These are phyloP conservation scores for Rutstroemia sydowiana DNA, from an alignment of 2,329 filamentous ascomycete species.

Conservation along the genomic window DNA sequence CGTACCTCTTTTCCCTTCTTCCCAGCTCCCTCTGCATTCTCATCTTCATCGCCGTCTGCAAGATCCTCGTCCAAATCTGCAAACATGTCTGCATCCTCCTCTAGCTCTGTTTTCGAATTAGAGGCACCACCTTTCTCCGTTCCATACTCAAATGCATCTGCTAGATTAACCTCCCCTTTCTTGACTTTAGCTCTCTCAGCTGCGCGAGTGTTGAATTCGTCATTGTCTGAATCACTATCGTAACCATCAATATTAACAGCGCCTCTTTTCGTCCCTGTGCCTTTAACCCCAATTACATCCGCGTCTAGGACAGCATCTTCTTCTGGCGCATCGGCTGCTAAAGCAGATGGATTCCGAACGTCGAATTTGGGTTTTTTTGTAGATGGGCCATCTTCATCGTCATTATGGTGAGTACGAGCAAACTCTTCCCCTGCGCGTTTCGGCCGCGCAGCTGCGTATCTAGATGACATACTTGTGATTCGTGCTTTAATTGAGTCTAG, in stretches of 20 bases:
- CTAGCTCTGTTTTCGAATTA: conserved; percentile 37
- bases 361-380: conserved; percentile 87
- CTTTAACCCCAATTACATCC: conserved; percentile 77
- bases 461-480: conserved; percentile 42
- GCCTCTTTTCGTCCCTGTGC: conserved; percentile 73
- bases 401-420: conserved; percentile 63
- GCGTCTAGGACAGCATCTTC: conserved; percentile 76
- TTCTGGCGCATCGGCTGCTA: conserved; percentile 73
- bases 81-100: conserved; percentile 80
- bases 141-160: conserved; percentile 48
- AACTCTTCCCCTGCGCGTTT: conserved; percentile 80
- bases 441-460: conserved; percentile 62
- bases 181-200: conserved; percentile 45
- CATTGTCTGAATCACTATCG: conserved; percentile 87
- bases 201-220: conserved; percentile 74
- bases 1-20: conserved; percentile 58
- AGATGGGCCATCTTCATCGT: conserved; percentile 39
- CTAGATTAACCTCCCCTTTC: conserved; percentile 41
- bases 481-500: background rate
- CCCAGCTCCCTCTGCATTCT: conserved; percentile 40
- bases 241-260: conserved; percentile 96
- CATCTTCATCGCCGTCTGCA: conserved; percentile 46
- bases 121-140: conserved; percentile 25
- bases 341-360: conserved; percentile 83
- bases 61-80: conserved; percentile 57